Evolutionary conservation across 257 asterid genomes (phyloP).

Genomic region (Rhazya stricta): DNA sequence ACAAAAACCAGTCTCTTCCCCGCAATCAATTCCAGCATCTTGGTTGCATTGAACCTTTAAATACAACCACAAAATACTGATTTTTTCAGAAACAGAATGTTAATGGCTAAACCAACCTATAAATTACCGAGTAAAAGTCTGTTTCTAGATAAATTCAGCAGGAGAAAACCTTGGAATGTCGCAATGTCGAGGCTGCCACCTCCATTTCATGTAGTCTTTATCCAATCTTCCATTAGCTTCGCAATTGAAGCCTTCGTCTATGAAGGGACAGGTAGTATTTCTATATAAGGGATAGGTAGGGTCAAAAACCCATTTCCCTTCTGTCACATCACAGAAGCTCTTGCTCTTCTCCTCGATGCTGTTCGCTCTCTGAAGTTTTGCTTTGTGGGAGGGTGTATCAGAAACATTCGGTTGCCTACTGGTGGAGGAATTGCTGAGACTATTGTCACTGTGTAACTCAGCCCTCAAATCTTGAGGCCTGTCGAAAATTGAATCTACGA

Average conservation of each 20-base stretch:
- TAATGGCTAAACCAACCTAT: neutral
- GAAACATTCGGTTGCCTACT: constrained; percentile 16
- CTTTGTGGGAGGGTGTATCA: constrained; percentile 13
- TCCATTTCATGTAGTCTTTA: constrained; percentile 78
- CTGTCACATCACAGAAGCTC: constrained; percentile 49
- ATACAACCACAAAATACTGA: neutral
- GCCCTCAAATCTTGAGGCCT: constrained; percentile 10
- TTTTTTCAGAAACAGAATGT: neutral
- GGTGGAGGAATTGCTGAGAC: constrained; percentile 5
- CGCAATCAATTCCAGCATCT: constrained; percentile 69
- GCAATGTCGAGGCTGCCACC: constrained; percentile 89
- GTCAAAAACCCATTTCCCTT: constrained; percentile 80
- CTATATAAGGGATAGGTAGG: constrained; percentile 74
- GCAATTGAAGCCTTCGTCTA: constrained; percentile 91
- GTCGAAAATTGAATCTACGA: neutral
- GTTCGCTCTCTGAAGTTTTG: constrained; percentile 2
- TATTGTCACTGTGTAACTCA: neutral
- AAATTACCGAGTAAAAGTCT: neutral
- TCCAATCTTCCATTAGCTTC: constrained; percentile 70
- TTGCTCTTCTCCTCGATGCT: constrained; percentile 21
- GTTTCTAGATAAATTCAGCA: neutral
- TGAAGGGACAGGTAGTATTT: constrained; percentile 60
- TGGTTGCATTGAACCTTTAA: constrained; percentile 68
- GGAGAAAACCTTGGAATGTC: constrained; percentile 62
- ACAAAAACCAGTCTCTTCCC: constrained; percentile 89